Percentiles rank a stretch among this genome's conserved stretches.
Conservation (phyloP, 345 rosid genomes). For the Gynandropsis gynandra region DNA sequence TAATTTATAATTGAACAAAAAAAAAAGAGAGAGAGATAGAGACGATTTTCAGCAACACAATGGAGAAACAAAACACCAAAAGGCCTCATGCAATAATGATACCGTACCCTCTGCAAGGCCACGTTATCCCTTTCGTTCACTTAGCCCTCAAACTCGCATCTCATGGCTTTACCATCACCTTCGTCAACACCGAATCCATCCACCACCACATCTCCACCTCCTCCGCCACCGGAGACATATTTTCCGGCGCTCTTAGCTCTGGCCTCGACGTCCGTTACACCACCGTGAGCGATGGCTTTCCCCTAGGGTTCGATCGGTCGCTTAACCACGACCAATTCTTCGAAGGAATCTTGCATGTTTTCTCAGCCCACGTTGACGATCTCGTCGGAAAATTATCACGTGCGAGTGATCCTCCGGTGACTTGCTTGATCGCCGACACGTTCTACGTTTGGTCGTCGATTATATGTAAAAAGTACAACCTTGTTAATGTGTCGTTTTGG, state of each 20-base stretch:
- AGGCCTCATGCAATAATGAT: slow-evolving; percentile 47
- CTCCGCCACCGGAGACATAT: slow-evolving; percentile 26
- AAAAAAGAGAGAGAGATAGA: slow-evolving; percentile 1
- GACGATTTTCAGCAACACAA: too few species aligned
- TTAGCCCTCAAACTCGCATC: slow-evolving; percentile 65
- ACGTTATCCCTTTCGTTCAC: slow-evolving; percentile 43
- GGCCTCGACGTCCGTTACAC: slow-evolving; percentile 45
- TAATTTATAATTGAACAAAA: background rate
- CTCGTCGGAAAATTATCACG: slow-evolving; percentile 25
- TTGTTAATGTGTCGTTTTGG: slow-evolving; percentile 58
- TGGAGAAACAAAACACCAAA: slow-evolving; percentile 16
- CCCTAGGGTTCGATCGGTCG: slow-evolving; percentile 47
- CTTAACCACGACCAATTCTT: slow-evolving; percentile 57
- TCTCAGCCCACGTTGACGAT: slow-evolving; percentile 48
- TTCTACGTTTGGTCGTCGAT: slow-evolving; percentile 55
- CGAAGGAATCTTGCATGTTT: slow-evolving; percentile 42
- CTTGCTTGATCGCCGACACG: slow-evolving; percentile 52
- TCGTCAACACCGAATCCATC: slow-evolving; percentile 51
- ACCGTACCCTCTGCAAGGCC: slow-evolving; percentile 64
- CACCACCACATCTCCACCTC: slow-evolving; percentile 45
- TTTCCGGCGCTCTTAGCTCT: slow-evolving; percentile 26
- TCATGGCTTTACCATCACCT: slow-evolving; percentile 59
- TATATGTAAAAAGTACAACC: slow-evolving; percentile 37
- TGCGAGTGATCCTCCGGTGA: slow-evolving; percentile 28
- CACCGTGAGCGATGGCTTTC: slow-evolving; percentile 51